These are phyloP conservation scores for Colletotrichum sp. DNA, from an alignment of 2,329 filamentous ascomycete genomes.

Conservation along the genomic window DNA sequence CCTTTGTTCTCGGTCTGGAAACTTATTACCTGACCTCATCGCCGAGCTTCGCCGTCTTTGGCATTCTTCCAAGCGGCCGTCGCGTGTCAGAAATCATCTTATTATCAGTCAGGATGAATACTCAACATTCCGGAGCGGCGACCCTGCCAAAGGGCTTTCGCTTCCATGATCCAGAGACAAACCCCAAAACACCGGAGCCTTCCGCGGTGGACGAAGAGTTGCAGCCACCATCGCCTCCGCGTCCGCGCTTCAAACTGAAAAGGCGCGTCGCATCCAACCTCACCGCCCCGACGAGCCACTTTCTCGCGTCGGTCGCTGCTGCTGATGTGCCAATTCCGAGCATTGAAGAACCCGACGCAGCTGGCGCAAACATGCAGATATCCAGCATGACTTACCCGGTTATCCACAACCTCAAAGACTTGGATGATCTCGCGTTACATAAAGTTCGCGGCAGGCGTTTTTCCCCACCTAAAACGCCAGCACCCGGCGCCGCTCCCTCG, in stretches of 20 bases:
- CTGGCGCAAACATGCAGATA: constrained; percentile 47
- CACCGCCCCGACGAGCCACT: constrained; percentile 66
- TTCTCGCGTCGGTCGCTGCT: constrained; percentile 70
- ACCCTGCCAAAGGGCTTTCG: constrained; percentile 49
- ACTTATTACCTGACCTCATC: not conserved
- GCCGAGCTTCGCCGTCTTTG: not conserved
- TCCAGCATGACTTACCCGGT: constrained; percentile 35
- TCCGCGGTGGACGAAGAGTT: constrained; percentile 35
- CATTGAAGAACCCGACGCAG: constrained; percentile 60
- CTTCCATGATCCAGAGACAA: constrained; percentile 34
- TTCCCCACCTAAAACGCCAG: constrained; percentile 66
- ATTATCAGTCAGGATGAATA: constrained; percentile 42
- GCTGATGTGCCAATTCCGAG: constrained; percentile 69
- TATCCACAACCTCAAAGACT: constrained; percentile 37
- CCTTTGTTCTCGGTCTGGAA: not conserved
- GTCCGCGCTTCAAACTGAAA: constrained; percentile 60
- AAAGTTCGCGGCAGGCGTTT: constrained; percentile 46
- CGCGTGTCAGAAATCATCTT: constrained; percentile 23
- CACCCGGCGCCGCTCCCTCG: constrained; percentile 48
- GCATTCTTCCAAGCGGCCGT: not conserved
- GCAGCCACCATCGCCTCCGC: constrained; percentile 53
- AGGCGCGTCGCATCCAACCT: constrained; percentile 58
- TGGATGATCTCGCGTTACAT: constrained; percentile 34
- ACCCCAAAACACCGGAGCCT: constrained; percentile 60
- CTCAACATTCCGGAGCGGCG: constrained; percentile 49